Percentiles rank a stretch among this genome's conserved stretches.
phyloP scores from a whole-genome alignment of 257 asterid genomes.

The Anisodus acutangulus region DNA sequence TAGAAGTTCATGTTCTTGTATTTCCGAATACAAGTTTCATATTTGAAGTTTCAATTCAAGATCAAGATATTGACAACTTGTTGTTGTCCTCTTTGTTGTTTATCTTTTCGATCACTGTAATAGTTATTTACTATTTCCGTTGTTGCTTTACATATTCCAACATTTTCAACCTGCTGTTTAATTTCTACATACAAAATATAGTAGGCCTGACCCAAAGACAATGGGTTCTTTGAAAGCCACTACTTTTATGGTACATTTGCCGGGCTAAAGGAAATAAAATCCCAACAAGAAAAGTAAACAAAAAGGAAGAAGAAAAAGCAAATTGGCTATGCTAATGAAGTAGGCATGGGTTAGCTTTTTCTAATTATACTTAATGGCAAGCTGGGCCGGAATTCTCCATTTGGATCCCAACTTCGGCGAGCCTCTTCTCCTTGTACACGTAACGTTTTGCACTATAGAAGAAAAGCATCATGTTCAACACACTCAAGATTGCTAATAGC shows the following conservation, averaged over 20 bases:
- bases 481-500: conserved; percentile 62
- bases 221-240: conserved; percentile 23
- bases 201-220: background rate
- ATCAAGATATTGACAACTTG: too few relatives aligned
- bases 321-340: conserved; percentile 4
- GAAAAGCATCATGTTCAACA: conserved; percentile 55
- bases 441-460: conserved; percentile 58
- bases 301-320: background rate
- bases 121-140: too few relatives aligned
- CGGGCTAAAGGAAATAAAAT: background rate
- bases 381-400: conserved; percentile 53
- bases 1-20: too few relatives aligned
- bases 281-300: background rate
- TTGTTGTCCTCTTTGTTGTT: too few relatives aligned
- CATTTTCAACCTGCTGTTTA: background rate
- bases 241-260: conserved; percentile 8
- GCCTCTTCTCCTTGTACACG: conserved; percentile 86
- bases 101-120: too few relatives aligned
- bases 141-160: too few relatives aligned
- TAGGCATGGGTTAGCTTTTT: background rate
- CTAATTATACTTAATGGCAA: conserved; percentile 41
- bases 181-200: conserved; percentile 17
- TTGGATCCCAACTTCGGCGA: conserved; percentile 62
- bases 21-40: too few relatives aligned
- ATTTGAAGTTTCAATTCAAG: too few relatives aligned